phyloP scores from a whole-genome alignment of 495 filamentous ascomycete species.

The Hyaloscypha variabilis region DNA sequence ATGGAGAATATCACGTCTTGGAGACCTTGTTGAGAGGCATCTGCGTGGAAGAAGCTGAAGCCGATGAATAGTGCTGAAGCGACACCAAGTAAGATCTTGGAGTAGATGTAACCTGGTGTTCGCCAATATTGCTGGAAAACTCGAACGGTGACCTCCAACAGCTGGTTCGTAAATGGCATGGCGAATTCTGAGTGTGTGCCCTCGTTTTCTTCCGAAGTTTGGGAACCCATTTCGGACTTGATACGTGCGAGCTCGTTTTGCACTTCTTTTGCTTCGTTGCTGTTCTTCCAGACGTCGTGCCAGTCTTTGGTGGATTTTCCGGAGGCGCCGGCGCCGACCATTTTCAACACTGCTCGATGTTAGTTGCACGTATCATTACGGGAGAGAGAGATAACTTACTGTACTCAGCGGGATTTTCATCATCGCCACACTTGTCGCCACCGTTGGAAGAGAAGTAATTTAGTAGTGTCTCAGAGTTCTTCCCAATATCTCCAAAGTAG shows the following conservation, averaged over 20 bases:
- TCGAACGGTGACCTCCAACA: slow-evolving; percentile 51
- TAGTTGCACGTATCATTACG: background rate
- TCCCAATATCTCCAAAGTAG: slow-evolving; percentile 81
- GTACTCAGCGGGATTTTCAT: slow-evolving; percentile 62
- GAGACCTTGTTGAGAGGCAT: slow-evolving; percentile 63
- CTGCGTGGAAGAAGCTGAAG: slow-evolving; percentile 69
- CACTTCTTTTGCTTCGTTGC: slow-evolving; percentile 65
- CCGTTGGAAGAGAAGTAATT: slow-evolving; percentile 77
- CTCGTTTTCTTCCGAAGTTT: slow-evolving; percentile 23
- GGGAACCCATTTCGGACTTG: slow-evolving; percentile 51
- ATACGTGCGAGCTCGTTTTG: slow-evolving; percentile 73
- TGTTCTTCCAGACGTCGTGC: slow-evolving; percentile 76
- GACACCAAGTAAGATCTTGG: slow-evolving; percentile 62
- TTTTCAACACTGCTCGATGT: slow-evolving; percentile 22
- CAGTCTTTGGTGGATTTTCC: slow-evolving; percentile 62
- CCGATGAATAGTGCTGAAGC: slow-evolving; percentile 65
- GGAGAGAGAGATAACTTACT: slow-evolving; percentile 27
- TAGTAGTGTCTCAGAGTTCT: slow-evolving; percentile 63
- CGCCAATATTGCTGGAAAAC: slow-evolving; percentile 63
- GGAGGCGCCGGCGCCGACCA: slow-evolving; percentile 30
- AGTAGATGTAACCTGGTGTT: slow-evolving; percentile 58
- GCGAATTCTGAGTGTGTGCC: slow-evolving; percentile 41
- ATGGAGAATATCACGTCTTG: slow-evolving; percentile 66
- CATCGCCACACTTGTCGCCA: slow-evolving; percentile 67
- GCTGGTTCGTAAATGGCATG: slow-evolving; percentile 59